phyloP scores from a whole-genome alignment of 495 filamentous ascomycete genomes.

The Penicillium steckii region DNA sequence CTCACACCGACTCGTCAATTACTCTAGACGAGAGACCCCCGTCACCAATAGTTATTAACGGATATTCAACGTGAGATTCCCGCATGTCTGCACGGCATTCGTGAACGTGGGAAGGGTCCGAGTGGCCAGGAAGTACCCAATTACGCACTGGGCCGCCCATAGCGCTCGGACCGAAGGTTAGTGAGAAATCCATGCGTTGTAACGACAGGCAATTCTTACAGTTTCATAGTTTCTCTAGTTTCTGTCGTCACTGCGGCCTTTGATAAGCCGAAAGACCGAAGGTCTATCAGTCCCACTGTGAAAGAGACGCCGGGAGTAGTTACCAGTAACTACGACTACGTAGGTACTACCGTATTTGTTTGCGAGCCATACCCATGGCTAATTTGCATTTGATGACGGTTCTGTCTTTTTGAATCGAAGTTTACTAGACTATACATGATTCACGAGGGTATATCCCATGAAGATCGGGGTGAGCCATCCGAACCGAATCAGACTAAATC shows the following conservation, averaged over 20 bases:
- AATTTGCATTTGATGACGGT: slow-evolving; percentile 23
- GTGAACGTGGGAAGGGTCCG: background rate
- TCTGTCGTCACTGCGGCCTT: background rate
- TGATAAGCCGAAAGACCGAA: background rate
- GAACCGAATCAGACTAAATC: background rate
- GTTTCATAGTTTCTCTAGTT: background rate
- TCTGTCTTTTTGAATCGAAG: slow-evolving; percentile 22
- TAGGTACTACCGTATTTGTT: slow-evolving; percentile 24
- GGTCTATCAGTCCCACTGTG: background rate
- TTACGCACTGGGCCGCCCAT: background rate
- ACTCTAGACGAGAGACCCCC: background rate
- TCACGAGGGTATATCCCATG: background rate
- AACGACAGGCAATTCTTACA: background rate
- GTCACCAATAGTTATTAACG: background rate
- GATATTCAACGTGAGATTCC: background rate
- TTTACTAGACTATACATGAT: too few species aligned
- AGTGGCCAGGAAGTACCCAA: background rate
- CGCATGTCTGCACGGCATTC: background rate
- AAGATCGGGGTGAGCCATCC: slow-evolving; percentile 2
- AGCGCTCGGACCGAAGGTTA: background rate
- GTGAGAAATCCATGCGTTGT: background rate
- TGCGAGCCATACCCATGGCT: slow-evolving; percentile 17
- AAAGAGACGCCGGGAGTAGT: slow-evolving; percentile 16
- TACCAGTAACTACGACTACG: too few species aligned
- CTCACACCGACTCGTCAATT: too few species aligned